These are phyloP conservation scores for Termitomyces sp. DNA, from an alignment of 1,284 basidiomycete species.

Conservation along the genomic window DNA sequence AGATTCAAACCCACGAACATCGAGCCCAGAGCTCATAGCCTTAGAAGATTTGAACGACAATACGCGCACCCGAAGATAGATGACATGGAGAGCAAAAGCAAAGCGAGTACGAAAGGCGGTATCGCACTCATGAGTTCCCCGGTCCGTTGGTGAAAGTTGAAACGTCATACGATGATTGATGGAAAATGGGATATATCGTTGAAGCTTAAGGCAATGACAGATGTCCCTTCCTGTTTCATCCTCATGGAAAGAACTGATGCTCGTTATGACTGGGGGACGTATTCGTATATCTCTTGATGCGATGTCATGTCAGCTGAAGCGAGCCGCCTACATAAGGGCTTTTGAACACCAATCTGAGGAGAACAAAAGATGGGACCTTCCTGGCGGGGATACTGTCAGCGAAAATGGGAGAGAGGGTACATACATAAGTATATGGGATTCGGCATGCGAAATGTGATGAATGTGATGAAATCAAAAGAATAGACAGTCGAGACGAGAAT, in stretches of 20 bases:
- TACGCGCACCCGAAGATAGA: background rate
- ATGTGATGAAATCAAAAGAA: slow-evolving; percentile 11
- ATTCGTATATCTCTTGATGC: slow-evolving; percentile 7
- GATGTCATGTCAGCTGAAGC: slow-evolving; percentile 9
- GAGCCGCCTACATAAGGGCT: background rate
- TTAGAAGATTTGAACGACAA: background rate
- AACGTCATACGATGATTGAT: background rate
- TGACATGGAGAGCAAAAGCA: background rate
- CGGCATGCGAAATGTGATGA: too few species aligned
- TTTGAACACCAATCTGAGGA: background rate
- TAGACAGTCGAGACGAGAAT: slow-evolving; percentile 3
- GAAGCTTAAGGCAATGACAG: background rate
- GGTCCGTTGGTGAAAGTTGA: background rate
- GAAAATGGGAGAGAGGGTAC: background rate
- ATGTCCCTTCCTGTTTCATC: slow-evolving; percentile 11
- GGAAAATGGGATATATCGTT: background rate
- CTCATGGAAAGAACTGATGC: slow-evolving; percentile 9
- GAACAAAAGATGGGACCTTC: background rate
- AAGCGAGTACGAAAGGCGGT: background rate
- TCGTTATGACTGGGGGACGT: background rate
- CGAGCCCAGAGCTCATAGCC: background rate
- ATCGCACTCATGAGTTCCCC: background rate
- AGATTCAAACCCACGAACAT: background rate
- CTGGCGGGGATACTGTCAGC: background rate
- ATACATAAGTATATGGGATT: too few species aligned